Base-by-base conservation (phyloP, 805 yeast species). In the Wickerhamiella occidentalis region DNA sequence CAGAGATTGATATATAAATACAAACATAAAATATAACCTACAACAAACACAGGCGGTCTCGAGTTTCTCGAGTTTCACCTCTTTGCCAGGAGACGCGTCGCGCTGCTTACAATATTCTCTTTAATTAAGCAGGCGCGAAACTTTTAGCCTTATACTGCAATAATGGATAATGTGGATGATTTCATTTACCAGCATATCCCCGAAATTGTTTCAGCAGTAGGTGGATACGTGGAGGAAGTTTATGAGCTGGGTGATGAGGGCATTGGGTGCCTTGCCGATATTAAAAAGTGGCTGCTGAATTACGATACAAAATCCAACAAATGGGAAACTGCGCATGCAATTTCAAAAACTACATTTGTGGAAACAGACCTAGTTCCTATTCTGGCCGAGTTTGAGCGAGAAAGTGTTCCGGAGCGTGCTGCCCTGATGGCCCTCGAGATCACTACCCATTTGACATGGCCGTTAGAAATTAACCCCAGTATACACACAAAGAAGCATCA, bases 221-320 rank as follows among this genome's bases (percentile, higher is more conserved):
- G 48, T 18, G 43, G 22, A 1, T 13, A 22, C 29, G 21, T 9
- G 26, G 22, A 33, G 4, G 22, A 74, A 0, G 78, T 78, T 0
- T 92, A 92, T 59, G 77, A 76, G 52, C 72, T 88, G 2, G 97
- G 97, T 9, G 86, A 82, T 52, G 96, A 90, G 59, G 94, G 94
- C 26, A 56, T 74, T 26, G 87, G 87, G 0, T 86, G 96, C 65
- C 66, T 92, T 28, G 81, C 83, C 56, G 98, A 92, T 65, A 65
- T 92, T 53, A 86, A 85, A 61, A 73, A 83, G 56, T 90, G 97
- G 96, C 74, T 92, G 48, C 79, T 78, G 55, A 71, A 82, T 1
- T 88, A 85, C 42, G 97, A 90, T 63, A 92, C 85, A 50, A 73
- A 73, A 40, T 73, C 77, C 47, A 72, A 76, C 48, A 70, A 80